Percentiles rank a stretch among this genome's conserved stretches.
Conservation (phyloP, 495 filamentous ascomycete genomes). For the Xylaria cubensis region DNA sequence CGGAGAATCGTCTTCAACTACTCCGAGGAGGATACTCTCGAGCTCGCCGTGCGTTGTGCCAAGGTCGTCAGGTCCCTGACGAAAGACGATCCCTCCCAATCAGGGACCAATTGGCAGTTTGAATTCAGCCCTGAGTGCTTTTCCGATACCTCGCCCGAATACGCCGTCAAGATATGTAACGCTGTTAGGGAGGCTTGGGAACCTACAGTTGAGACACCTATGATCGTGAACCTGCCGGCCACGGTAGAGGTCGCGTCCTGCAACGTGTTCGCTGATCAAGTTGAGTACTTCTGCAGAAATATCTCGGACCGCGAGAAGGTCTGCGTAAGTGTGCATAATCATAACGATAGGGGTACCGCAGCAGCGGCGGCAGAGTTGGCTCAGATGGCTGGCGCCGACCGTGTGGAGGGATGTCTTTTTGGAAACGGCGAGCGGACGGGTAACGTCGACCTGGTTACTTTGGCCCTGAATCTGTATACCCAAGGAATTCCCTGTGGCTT, state of each 20-base stretch:
- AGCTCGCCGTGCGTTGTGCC: constrained; percentile 76
- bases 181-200: constrained; percentile 85
- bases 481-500: constrained; percentile 25
- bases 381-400: constrained; percentile 31
- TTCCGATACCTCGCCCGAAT: constrained; percentile 79
- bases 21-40: constrained; percentile 71
- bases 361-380: constrained; percentile 30
- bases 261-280: constrained; percentile 82
- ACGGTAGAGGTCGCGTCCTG: constrained; percentile 75
- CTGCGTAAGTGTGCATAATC: constrained; percentile 63
- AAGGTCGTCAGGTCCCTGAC: constrained; percentile 78
- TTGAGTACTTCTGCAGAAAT: constrained; percentile 79
- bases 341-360: constrained; percentile 28
- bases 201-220: constrained; percentile 66
- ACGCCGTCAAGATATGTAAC: constrained; percentile 75
- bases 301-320: constrained; percentile 77
- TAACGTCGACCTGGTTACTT: constrained; percentile 32
- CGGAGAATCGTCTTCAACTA: constrained; percentile 78
- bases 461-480: constrained; percentile 34
- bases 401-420: constrained; percentile 34
- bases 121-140: constrained; percentile 89
- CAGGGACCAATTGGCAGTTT: constrained; percentile 78
- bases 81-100: constrained; percentile 75
- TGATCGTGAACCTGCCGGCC: constrained; percentile 87
- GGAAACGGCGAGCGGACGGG: constrained; percentile 35